Percentiles rank a stretch among this genome's conserved stretches.
These are phyloP conservation scores for Gossypium raimondii DNA, from an alignment of 345 rosid species.

Conservation along the genomic window DNA sequence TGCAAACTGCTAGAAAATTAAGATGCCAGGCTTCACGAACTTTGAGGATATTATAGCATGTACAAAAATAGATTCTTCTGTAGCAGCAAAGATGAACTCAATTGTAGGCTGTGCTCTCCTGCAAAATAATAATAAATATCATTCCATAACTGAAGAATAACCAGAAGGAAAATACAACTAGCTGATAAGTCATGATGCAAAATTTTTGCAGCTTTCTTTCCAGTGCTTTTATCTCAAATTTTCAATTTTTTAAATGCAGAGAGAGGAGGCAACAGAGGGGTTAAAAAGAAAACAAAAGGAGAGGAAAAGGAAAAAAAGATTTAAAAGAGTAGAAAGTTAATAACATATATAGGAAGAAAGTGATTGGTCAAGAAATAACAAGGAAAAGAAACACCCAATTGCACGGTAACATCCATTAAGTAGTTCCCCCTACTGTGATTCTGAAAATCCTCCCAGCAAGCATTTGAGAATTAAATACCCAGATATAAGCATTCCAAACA, in stretches of 20 bases:
- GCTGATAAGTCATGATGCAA: not conserved
- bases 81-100: constrained; percentile 93
- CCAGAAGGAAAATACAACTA: not conserved
- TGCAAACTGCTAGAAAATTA: constrained; percentile 11
- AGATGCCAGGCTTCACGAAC: constrained; percentile 45
- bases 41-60: constrained; percentile 87
- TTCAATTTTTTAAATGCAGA: not conserved
- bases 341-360: not conserved
- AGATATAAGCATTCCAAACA: not conserved
- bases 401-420: not conserved
- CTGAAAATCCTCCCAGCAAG: not conserved
- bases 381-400: not conserved
- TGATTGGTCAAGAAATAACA: not conserved
- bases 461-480: not conserved
- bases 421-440: not conserved
- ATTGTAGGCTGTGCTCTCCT: constrained; percentile 88
- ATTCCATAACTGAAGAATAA: not conserved
- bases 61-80: constrained; percentile 86
- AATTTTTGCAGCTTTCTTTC: not conserved
- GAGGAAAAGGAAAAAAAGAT: not conserved
- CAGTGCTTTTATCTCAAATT: not conserved
- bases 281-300: not conserved
- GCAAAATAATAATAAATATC: constrained; percentile 26
- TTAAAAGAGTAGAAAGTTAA: not conserved
- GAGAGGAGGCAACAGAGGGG: not conserved